Evolutionary conservation across 208 protist genomes (phyloP).

Genomic region (Crithidia bombi): DNA sequence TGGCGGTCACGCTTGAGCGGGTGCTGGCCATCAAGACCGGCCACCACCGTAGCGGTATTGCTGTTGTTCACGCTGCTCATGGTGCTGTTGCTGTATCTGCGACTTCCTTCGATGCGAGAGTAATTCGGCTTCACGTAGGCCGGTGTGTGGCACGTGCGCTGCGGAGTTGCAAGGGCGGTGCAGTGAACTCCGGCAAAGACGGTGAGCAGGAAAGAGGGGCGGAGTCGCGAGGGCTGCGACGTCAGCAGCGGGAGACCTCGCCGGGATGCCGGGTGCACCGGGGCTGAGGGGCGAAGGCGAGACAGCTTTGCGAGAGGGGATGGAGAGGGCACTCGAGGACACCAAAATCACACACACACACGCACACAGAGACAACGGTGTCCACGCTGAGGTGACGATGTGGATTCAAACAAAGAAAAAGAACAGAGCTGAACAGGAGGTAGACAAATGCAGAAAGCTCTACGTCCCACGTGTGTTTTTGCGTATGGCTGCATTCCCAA

Average conservation of each 20-base stretch:
- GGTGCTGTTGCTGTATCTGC: neutral
- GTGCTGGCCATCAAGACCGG: constrained; percentile 41
- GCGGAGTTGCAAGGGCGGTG: neutral
- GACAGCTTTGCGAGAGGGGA: constrained; percentile 1
- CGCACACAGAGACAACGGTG: too few species aligned
- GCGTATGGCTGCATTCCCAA: too few species aligned
- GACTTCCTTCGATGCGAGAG: too few species aligned
- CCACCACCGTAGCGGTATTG: constrained; percentile 19
- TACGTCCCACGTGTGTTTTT: too few species aligned
- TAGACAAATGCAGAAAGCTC: too few species aligned
- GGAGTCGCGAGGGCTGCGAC: neutral
- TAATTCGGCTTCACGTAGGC: neutral
- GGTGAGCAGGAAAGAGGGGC: too few species aligned
- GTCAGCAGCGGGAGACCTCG: neutral
- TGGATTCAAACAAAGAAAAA: too few species aligned
- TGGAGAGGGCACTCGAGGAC: neutral
- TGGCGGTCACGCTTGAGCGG: constrained; percentile 68
- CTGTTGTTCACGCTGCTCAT: neutral
- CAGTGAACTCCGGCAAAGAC: neutral
- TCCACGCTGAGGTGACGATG: too few species aligned
- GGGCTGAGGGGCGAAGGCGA: constrained; percentile 8
- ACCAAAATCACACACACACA: neutral
- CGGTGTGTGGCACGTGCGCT: neutral
- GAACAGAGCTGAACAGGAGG: too few species aligned
- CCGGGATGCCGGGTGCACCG: constrained; percentile 20